Conservation (phyloP, 179 eudicot species). For the Silene coronaria region DNA sequence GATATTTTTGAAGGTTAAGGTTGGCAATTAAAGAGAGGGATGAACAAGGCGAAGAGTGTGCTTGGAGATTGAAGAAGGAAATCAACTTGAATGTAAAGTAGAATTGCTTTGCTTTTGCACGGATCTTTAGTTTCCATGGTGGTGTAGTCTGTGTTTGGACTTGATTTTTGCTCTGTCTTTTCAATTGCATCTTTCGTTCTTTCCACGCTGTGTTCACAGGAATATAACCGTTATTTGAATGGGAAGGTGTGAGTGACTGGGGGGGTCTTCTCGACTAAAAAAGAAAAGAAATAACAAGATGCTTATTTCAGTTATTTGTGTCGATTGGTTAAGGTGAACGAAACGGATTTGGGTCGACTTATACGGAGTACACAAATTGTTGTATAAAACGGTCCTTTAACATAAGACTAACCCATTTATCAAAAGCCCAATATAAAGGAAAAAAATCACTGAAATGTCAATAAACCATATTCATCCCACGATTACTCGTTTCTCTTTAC, state of each 20-base stretch:
- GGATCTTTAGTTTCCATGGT: constrained; percentile 19
- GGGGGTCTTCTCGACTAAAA: too few species aligned
- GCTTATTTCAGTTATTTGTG: too few species aligned
- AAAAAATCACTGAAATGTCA: too few species aligned
- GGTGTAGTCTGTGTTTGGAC: background rate
- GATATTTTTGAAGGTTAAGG: constrained; percentile 4
- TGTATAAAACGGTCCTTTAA: too few species aligned
- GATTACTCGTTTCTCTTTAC: too few species aligned
- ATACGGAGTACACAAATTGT: too few species aligned
- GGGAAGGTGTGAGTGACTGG: background rate
- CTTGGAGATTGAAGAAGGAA: constrained; percentile 7
- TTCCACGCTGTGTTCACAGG: background rate
- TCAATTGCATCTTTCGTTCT: constrained; percentile 14
- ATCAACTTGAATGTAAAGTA: constrained; percentile 11
- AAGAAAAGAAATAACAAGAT: too few species aligned
- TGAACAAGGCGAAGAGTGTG: background rate
- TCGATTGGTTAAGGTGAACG: too few species aligned
- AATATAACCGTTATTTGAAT: background rate
- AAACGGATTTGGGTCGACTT: too few species aligned
- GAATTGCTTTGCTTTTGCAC: constrained; percentile 14
- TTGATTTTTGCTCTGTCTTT: background rate
- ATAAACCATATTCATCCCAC: too few species aligned
- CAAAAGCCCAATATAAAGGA: too few species aligned
- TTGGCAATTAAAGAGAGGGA: background rate
- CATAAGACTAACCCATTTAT: too few species aligned